A percentile compares a stretch with the other conserved stretches of the same genome.
phyloP scores from a whole-genome alignment of 768 basidiomycete genomes.

The Auriculariales sp. region DNA sequence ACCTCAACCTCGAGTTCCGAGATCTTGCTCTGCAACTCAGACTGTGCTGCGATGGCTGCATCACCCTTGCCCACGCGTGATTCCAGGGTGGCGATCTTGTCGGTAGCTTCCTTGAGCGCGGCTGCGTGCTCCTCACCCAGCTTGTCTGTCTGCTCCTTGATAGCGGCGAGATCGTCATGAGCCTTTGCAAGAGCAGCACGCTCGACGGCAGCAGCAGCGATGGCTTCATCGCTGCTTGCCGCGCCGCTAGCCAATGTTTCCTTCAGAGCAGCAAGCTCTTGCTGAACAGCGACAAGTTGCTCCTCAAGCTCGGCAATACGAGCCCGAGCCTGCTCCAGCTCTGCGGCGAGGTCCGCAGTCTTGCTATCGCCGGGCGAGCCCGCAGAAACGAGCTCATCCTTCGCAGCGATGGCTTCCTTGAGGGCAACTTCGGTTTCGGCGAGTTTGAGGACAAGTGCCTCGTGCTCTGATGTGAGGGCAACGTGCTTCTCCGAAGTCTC shows the following conservation, averaged over 20 bases:
- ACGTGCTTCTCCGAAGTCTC: slow-evolving; percentile 32
- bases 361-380: slow-evolving; percentile 14
- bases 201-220: slow-evolving; percentile 41
- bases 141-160: slow-evolving; percentile 34
- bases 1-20: slow-evolving; percentile 76
- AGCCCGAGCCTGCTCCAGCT: slow-evolving; percentile 40
- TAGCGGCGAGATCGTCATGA: slow-evolving; percentile 42
- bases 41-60: slow-evolving; percentile 33
- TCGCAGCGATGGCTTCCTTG: slow-evolving; percentile 22
- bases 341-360: slow-evolving; percentile 29
- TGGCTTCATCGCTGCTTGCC: slow-evolving; percentile 28
- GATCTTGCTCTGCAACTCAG: slow-evolving; percentile 49
- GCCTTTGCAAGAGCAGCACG: slow-evolving; percentile 50
- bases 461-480: slow-evolving; percentile 11
- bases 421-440: slow-evolving; percentile 37
- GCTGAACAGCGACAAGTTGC: slow-evolving; percentile 1
- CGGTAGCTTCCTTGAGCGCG: slow-evolving; percentile 32
- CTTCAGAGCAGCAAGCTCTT: slow-evolving; percentile 33
- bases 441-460: slow-evolving; percentile 21
- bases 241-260: slow-evolving; percentile 38
- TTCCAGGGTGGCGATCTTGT: slow-evolving; percentile 32
- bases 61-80: slow-evolving; percentile 27
- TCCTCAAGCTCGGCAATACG: slow-evolving; percentile 37
- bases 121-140: slow-evolving; percentile 35
- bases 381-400: slow-evolving; percentile 23